A percentile compares a stretch with the other conserved stretches of the same genome.
Evolutionary conservation across 140 eudicot species (phyloP).

Genomic region (Anethum foeniculum): DNA sequence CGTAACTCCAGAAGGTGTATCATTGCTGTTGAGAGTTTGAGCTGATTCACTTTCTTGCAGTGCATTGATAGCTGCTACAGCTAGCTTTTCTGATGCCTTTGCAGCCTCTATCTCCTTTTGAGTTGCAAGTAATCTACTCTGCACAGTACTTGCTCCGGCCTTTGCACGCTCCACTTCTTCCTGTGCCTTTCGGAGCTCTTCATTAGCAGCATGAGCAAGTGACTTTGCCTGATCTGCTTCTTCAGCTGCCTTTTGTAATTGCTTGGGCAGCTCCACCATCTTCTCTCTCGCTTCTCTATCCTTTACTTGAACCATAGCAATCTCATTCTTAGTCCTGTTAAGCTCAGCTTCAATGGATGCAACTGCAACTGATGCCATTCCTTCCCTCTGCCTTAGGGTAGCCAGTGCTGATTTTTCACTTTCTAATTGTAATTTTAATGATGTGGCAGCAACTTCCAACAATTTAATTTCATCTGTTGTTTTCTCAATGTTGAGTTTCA

Average conservation of each 20-base stretch:
- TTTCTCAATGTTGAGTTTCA: slow-evolving; percentile 52
- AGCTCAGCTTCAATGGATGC: slow-evolving; percentile 84
- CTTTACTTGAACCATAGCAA: slow-evolving; percentile 41
- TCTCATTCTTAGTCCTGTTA: slow-evolving; percentile 48
- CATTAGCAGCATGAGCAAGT: slow-evolving; percentile 45
- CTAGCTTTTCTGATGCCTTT: slow-evolving; percentile 78
- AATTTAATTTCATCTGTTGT: slow-evolving; percentile 54
- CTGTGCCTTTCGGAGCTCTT: slow-evolving; percentile 56
- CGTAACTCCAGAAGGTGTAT: slow-evolving; percentile 48
- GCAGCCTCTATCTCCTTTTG: slow-evolving; percentile 90
- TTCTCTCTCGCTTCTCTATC: slow-evolving; percentile 80
- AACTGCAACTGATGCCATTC: slow-evolving; percentile 83
- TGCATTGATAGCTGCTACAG: slow-evolving; percentile 69
- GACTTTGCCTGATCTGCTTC: slow-evolving; percentile 68
- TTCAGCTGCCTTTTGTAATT: slow-evolving; percentile 63
- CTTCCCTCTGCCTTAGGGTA: slow-evolving; percentile 70
- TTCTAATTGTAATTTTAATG: slow-evolving; percentile 59
- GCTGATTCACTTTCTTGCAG: slow-evolving; percentile 59
- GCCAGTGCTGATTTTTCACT: slow-evolving; percentile 58
- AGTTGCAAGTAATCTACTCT: slow-evolving; percentile 65
- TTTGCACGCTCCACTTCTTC: slow-evolving; percentile 70
- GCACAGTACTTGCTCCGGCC: slow-evolving; percentile 66
- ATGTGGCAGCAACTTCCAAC: slow-evolving; percentile 62
- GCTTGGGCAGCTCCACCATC: slow-evolving; percentile 74
- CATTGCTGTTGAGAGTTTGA: slow-evolving; percentile 17